Base-by-base conservation (phyloP, 768 basidiomycete species). In the Podaxis sp. region DNA sequence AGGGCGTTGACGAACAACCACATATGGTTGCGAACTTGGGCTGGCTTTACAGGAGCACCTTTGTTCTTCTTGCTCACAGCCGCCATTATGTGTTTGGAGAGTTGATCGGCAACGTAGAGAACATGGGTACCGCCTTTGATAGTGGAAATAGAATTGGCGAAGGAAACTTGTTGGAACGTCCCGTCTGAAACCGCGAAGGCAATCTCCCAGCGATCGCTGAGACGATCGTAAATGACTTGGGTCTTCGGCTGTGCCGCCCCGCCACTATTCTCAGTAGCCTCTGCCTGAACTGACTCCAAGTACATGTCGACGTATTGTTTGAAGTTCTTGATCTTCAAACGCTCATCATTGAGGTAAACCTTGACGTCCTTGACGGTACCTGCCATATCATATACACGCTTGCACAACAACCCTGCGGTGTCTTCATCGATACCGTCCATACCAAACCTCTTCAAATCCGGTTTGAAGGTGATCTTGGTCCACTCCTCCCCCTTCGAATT, bases 41-140 rank as follows among this genome's bases (percentile, higher is more conserved):
- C 85, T 15, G 93, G 84, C 74, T 98, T 99, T 70, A 99, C 90
- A 0, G 90, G 84, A n/a, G 95, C 94, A 2, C 82, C 94, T 78
- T 97, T 98, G 80, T 99, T 97, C 86, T 96, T 99, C 87, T 98
- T 98, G 72, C 87, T 79, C 66, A 99, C 95, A 6, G 84, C 83
- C 13, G 89, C 78, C 65, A 95, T 82, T 37, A 99, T 78, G 65
- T 84, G 86, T 75, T 96, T 95, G 22, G 95, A 87, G 56, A 99
- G 83, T 73, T 96, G 94, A 75, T 96, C 94, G 0, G 95, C 83
- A 64, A 99, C 84, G 66, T 84, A 79, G 24, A 79, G 82, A 67
- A 99, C 96, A 72, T 99, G 97, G 0, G 93, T 94, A 56, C 97
- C 97, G 55, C 97, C 97, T 72, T 99, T 99, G 63, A 84, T 93